Base-by-base conservation (phyloP, 1,284 basidiomycete genomes). In the Sutorius eximius region DNA sequence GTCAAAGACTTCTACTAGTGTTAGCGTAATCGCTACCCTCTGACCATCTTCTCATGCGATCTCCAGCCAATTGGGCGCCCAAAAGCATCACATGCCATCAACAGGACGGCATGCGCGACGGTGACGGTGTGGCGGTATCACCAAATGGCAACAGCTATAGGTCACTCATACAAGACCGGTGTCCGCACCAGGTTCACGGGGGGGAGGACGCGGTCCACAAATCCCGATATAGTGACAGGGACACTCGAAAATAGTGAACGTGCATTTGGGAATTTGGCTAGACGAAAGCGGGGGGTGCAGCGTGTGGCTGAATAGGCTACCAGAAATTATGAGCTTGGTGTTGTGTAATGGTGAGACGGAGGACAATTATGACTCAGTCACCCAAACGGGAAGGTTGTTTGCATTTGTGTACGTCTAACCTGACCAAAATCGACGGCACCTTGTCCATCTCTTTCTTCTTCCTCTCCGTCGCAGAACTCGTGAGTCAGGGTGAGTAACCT, bases 401-500 rank as follows among this genome's bases (percentile, higher is more conserved):
- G 47, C n/a, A 10, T 29, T 32, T 53, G 38, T 63, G 43, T 46
- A 22, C 22, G 3, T 49, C 49, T 22, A 37, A 42, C 51, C 34
- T 47, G 38, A 49, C 6, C 43, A 49, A 58, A 69, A 22, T 45
- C 57, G 57, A 44, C 18, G 5, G 12, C 15, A 20, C 34, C 51
- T 62, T 61, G 12, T 46, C 32, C 18, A 36, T 33, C 24, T 55
- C 45, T 30, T 60, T 55, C 45, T 30, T 60, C 36, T 9, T 37
- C 33, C 30, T 42, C 9, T 12, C 36, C 18, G 48, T 27, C 29
- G 20, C 60, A 18, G 1, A 11, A 18, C 37, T 27, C 3, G 41
- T 36, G 33, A 47, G 47, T 30, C 20, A 29, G 33, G 47, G 67
- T 71, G 63, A 71, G 62, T 57, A 10, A 52, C 46, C 49, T 43